phyloP scores from a whole-genome alignment of 352 stramenopile species.

The Globisporangium splendens region DNA sequence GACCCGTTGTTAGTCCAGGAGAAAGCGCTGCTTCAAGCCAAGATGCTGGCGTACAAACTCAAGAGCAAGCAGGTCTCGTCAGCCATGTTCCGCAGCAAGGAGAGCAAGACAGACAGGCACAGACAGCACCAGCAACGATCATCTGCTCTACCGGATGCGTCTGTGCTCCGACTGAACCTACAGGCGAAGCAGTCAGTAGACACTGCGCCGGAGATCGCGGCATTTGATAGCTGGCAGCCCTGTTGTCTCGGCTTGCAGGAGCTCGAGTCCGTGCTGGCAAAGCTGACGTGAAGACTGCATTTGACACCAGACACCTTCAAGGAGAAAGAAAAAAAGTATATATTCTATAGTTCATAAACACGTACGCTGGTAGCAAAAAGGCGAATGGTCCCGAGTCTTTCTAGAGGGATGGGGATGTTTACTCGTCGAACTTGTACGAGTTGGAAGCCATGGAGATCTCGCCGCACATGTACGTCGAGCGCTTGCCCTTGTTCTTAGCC shows the following conservation, averaged over 20 bases:
- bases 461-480: constrained; percentile 94
- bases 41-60: constrained; percentile 71
- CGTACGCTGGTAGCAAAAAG: neutral
- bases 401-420: too few species aligned
- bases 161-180: constrained; percentile 27
- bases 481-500: constrained; percentile 99
- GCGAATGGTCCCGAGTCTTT: neutral
- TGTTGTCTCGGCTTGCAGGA: constrained; percentile 32
- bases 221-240: constrained; percentile 44
- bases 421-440: constrained; percentile 90
- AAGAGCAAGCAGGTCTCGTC: constrained; percentile 57
- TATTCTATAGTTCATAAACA: constrained; percentile 17
- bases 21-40: constrained; percentile 52
- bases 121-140: constrained; percentile 3
- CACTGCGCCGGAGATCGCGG: constrained; percentile 11
- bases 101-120: neutral
- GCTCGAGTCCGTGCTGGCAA: constrained; percentile 31
- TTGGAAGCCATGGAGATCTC: constrained; percentile 92
- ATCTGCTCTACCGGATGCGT: constrained; percentile 15
- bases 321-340: constrained; percentile 4
- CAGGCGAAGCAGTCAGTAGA: constrained; percentile 11
- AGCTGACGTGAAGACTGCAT: constrained; percentile 12
- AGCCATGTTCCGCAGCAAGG: constrained; percentile 63
- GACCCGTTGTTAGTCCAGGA: constrained; percentile 52
- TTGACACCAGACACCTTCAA: neutral